Conservation (phyloP, 164 flowering plant genomes). For the Vitis rotundifolia region DNA sequence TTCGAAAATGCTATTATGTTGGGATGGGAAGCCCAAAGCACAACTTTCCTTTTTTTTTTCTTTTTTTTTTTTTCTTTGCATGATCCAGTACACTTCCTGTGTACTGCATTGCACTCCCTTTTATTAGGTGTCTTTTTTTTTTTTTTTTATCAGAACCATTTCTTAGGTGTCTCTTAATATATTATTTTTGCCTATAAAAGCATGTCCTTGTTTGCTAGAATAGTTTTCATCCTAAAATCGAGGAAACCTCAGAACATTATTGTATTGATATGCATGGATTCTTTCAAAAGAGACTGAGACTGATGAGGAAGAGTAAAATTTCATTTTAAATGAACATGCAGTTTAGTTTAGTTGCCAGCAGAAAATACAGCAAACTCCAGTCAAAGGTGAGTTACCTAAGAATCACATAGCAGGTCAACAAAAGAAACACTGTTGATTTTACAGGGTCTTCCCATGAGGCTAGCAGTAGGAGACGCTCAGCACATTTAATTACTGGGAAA, state of each 20-base stretch:
- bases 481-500: constrained; percentile 52
- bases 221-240: too few species aligned
- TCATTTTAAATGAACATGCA: neutral
- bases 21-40: too few species aligned
- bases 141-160: too few species aligned
- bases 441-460: constrained; percentile 78
- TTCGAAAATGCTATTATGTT: too few species aligned
- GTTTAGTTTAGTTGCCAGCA: neutral
- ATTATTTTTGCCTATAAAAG: too few species aligned
- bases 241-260: neutral
- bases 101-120: too few species aligned
- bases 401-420: constrained; percentile 44
- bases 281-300: neutral
- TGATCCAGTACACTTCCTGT: too few species aligned
- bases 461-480: constrained; percentile 42
- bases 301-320: neutral
- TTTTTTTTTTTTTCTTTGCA: too few species aligned
- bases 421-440: constrained; percentile 58
- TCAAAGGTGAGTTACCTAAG: constrained; percentile 41
- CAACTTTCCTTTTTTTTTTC: too few species aligned
- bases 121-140: too few species aligned
- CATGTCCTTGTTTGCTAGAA: too few species aligned
- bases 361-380: neutral
- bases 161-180: too few species aligned
- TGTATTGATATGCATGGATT: neutral